A percentile compares a stretch with the other conserved stretches of the same genome.
Evolutionary conservation across 768 basidiomycete species (phyloP).

Genomic region (Suillus americanus): DNA sequence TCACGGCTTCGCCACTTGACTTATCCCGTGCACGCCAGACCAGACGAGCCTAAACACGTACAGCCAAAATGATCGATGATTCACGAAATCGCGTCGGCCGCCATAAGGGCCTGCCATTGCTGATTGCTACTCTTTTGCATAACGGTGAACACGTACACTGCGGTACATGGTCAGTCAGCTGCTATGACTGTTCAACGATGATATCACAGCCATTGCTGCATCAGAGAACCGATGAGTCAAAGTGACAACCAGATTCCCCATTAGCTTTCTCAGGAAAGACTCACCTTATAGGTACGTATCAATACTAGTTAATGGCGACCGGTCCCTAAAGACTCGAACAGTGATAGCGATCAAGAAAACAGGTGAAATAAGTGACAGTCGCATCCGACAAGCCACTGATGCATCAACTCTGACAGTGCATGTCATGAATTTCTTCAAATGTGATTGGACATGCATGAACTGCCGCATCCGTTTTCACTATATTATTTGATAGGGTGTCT

Average conservation of each 20-base stretch:
- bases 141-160: neutral
- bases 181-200: neutral
- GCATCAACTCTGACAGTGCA: neutral
- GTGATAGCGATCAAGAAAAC: neutral
- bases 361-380: neutral
- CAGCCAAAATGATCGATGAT: neutral
- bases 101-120: neutral
- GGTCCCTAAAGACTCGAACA: neutral
- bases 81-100: neutral
- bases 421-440: neutral
- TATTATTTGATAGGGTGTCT: neutral
- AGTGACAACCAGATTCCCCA: neutral
- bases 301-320: neutral
- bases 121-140: neutral
- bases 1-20: neutral
- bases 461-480: neutral
- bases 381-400: neutral
- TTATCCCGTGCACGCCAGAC: neutral
- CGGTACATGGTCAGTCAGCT: neutral
- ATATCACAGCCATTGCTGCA: neutral
- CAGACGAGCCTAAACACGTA: too few relatives aligned
- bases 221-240: neutral
- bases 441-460: neutral
- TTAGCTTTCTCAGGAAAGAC: neutral
- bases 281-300: neutral